Base-by-base conservation (phyloP, 2,329 filamentous ascomycete genomes). In the Phialemonium atrogriseum region DNA sequence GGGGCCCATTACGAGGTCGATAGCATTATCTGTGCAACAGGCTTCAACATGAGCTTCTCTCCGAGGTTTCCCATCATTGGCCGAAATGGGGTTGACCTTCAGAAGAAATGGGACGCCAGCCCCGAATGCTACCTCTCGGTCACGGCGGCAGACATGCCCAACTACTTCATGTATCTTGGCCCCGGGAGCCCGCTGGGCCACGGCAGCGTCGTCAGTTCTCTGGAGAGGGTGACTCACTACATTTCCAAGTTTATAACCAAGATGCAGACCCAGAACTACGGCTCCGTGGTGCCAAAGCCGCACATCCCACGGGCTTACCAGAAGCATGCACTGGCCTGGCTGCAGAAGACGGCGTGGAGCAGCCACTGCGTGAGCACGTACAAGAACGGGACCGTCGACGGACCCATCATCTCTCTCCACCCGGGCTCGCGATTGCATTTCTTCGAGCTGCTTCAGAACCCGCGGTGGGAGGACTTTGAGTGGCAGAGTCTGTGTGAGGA, bases 81-180 rank as follows among this genome's bases (percentile, higher is more conserved):
- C 9, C 11, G 26, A 17, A 11, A 28, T 17, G 26, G 26, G 5
- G 14, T 28, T 7, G 16, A 28, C 26, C 16, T 28, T 6, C 14
- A 28, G 17, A 56, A 70, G 24, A 50, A 63, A 1, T 76, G 71
- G 70, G 56, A 66, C 3, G 56, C 64, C 26, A 57, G 64, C 0
- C 55, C 69, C 0, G 63, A 70, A 41, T 67, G 69, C 1, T 77
- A 76, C 42, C 56, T 68, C 24, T 66, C 66, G 11, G 64, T 67
- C 8, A 64, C 68, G 2, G 63, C 70, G 51, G 62, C 73, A 34
- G 62, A 64, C 1, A 70, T 71, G 46, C 70, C 70, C 1, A 75
- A 75, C 43, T 68, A 73, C 44, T 70, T 75, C 50, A 60, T 73
- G 37, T 55, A 73, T n/a, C 66, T 70, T 34, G 70, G 45, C 11